These are phyloP conservation scores for Epichloe bromicola DNA, from an alignment of 2,329 filamentous ascomycete genomes.

Conservation along the genomic window DNA sequence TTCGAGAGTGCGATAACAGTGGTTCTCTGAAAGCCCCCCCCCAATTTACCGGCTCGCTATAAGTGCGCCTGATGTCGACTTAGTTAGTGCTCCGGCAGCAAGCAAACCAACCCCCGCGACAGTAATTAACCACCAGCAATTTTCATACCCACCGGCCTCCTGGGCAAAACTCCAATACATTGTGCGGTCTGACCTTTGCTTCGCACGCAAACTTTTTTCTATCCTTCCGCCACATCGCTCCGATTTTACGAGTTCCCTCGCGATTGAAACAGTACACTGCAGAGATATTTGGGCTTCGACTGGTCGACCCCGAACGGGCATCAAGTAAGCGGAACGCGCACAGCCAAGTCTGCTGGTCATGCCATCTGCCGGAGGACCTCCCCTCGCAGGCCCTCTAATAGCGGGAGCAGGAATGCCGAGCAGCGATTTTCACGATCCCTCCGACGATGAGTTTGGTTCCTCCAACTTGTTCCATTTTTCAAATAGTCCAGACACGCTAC, in stretches of 20 bases:
- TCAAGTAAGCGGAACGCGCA: slow-evolving; percentile 10
- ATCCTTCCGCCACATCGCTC: background rate
- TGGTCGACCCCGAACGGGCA: background rate
- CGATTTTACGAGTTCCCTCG: background rate
- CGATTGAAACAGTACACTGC: background rate
- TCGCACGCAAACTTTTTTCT: background rate
- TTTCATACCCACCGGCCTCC: background rate
- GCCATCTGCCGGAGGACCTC: slow-evolving; percentile 20
- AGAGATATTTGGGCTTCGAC: background rate
- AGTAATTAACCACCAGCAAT: background rate
- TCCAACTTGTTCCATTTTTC: slow-evolving; percentile 23
- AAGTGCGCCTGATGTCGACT: slow-evolving; percentile 2
- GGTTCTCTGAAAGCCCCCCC: background rate
- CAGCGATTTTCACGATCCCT: slow-evolving; percentile 25
- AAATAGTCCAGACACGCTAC: slow-evolving; percentile 24
- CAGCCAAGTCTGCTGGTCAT: slow-evolving; percentile 18
- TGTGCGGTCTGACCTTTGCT: background rate
- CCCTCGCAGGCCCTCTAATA: slow-evolving; percentile 26
- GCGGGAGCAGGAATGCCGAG: slow-evolving; percentile 23
- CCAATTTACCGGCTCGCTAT: background rate
- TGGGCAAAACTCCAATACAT: background rate
- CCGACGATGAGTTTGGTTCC: slow-evolving; percentile 23
- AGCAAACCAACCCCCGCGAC: background rate
- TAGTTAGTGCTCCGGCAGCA: background rate
- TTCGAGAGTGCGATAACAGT: background rate